These are phyloP conservation scores for Eragrostis nindensis DNA, from an alignment of 176 grass and related monocot genomes.

Conservation along the genomic window DNA sequence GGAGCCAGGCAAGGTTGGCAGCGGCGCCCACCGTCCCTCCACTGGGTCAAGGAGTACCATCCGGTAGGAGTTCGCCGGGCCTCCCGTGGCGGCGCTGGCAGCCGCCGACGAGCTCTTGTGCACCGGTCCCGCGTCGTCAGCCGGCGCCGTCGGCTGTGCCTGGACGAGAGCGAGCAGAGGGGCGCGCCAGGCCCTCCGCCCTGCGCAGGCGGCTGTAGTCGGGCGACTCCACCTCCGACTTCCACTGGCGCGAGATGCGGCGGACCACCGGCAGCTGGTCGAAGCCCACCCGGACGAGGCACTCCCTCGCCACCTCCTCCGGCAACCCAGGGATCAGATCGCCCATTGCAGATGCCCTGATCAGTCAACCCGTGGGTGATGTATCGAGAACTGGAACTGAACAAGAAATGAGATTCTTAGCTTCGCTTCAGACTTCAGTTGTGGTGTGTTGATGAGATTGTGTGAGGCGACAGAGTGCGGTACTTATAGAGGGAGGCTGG, in stretches of 20 bases:
- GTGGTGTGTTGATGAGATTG: neutral
- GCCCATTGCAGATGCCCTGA: conserved; percentile 25
- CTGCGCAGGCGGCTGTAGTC: conserved; percentile 52
- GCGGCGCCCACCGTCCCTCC: conserved; percentile 47
- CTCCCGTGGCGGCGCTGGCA: neutral
- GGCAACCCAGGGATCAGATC: conserved; percentile 83
- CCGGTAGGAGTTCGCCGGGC: conserved; percentile 49
- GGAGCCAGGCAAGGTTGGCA: conserved; percentile 45
- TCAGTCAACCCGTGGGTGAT: neutral
- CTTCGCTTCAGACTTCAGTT: neutral
- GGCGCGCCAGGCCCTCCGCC: conserved; percentile 42
- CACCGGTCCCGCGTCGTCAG: neutral
- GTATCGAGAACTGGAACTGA: neutral
- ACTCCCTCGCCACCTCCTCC: conserved; percentile 88
- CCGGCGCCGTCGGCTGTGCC: conserved; percentile 1
- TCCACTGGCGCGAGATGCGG: conserved; percentile 76
- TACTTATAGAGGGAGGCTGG: conserved; percentile 29
- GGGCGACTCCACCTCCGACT: conserved; percentile 67
- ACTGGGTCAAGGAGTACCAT: conserved; percentile 54
- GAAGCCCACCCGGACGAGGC: conserved; percentile 78
- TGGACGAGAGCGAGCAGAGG: conserved; percentile 48
- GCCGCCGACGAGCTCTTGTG: conserved; percentile 25
- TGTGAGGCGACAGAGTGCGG: conserved; percentile 21
- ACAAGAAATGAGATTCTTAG: neutral
- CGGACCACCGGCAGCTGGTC: conserved; percentile 65